Base-by-base conservation (phyloP, 1,139 yeast genomes). In the Blastobotrys elegans region DNA sequence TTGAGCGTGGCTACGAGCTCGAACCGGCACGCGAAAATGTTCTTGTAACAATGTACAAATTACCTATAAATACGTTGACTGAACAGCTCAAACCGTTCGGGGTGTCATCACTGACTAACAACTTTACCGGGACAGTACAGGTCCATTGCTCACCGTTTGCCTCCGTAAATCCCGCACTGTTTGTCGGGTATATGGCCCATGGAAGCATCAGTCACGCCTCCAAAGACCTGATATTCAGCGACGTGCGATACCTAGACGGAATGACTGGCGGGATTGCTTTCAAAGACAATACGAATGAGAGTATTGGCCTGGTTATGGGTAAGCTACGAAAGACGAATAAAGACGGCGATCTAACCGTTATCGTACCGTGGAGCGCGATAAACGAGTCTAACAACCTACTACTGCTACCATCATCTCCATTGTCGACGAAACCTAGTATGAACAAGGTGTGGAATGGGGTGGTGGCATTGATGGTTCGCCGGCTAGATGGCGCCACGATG, bases 201-300 rank as follows among this genome's bases (percentile, higher is more conserved):
- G 86, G 85, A 0, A 62, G 67, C n/a, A 55, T 79, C 3, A 73
- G 73, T 50, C 71, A 66, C 22, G 50, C 54, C 4, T 56, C 65
- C 18, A 41, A 46, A 11, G 41, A 34, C 18, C 61, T 70, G 8
- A 73, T 70, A 50, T 64, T 82, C 5, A 65, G 76, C 18, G 90
- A 83, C 58, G 61, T 73, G 2, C 72, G 76, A 53, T 83, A 73
- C 56, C 60, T 83, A 49, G 88, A 82, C 43, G 82, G 83, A 52
- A 79, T 79, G 76, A 70, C 73, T n/a, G 89, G 89, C 1, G 84
- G 81, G 0, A 51, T 74, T 2, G 84, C 70, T 1, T 58, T 51
- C 17, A n/a, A 51, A 2, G 27, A 24, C 27, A 50, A 49, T 18
- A 45, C 20, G 22, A 41, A 37, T 43, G 33, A 3, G 46, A 44